Evolutionary conservation across 1,139 yeast genomes (phyloP).

Genomic region (Sugiyamaella xylanicola): DNA sequence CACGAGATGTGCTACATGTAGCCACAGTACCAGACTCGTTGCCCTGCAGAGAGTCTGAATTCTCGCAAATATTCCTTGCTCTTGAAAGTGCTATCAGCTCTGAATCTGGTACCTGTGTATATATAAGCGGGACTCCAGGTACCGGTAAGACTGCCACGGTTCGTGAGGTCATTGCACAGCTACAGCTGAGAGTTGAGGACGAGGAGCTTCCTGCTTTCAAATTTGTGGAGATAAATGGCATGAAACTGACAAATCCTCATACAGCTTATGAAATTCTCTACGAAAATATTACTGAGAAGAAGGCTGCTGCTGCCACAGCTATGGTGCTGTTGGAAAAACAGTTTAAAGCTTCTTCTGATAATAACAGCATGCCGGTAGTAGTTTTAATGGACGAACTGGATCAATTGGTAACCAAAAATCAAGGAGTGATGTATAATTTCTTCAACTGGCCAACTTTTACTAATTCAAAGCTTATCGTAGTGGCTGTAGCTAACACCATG

Average conservation of each 20-base stretch:
- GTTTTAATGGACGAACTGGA: constrained; percentile 91
- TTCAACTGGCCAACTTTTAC: constrained; percentile 95
- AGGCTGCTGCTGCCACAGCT: constrained; percentile 67
- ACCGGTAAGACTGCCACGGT: constrained; percentile 97
- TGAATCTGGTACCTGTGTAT: constrained; percentile 79
- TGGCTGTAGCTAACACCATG: constrained; percentile 97
- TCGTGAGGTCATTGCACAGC: constrained; percentile 75
- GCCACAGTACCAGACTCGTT: constrained; percentile 61
- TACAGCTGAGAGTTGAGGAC: constrained; percentile 47
- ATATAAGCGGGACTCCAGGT: constrained; percentile 97
- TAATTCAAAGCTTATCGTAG: constrained; percentile 76
- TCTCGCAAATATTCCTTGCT: constrained; percentile 67
- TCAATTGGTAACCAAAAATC: constrained; percentile 82
- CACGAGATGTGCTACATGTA: constrained; percentile 64
- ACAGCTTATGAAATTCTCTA: constrained; percentile 84
- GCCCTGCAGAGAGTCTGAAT: constrained; percentile 90
- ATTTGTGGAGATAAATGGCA: constrained; percentile 86
- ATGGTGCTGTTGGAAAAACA: constrained; percentile 56
- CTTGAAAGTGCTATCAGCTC: constrained; percentile 76
- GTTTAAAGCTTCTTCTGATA: constrained; percentile 45
- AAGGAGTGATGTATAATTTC: constrained; percentile 89
- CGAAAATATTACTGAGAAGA: constrained; percentile 67
- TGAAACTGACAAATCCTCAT: constrained; percentile 79
- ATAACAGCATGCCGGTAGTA: constrained; percentile 57
- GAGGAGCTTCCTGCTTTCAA: constrained; percentile 62